Conservation (phyloP, 768 basidiomycete species). For the Panaeolus cyanescens region DNA sequence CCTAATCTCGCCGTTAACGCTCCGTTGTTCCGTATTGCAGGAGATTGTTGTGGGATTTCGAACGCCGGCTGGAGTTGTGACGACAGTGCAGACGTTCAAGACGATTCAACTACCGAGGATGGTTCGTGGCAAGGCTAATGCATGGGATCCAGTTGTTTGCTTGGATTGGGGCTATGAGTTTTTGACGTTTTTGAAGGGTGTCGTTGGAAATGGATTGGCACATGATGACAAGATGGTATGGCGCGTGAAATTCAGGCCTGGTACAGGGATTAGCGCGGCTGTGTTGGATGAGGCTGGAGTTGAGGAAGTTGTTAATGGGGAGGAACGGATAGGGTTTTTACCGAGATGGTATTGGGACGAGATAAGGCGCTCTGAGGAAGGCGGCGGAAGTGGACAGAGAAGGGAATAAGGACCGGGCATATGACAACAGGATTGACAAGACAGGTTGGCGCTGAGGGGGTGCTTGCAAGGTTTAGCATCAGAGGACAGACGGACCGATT, state of each 20-base stretch:
- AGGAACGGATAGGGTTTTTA: constrained; percentile 79
- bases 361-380: constrained; percentile 10
- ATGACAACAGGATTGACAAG: constrained; percentile 19
- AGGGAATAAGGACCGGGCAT: constrained; percentile 1
- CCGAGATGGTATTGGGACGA: constrained; percentile 72
- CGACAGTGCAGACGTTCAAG: constrained; percentile 69
- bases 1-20: constrained; percentile 11
- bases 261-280: constrained; percentile 52
- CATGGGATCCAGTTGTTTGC: constrained; percentile 79
- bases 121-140: constrained; percentile 70
- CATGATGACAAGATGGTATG: constrained; percentile 48
- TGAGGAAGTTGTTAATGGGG: constrained; percentile 61
- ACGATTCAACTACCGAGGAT: constrained; percentile 80
- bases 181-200: constrained; percentile 52
- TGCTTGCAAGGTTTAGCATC: constrained; percentile 11
- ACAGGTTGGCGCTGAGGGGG: constrained; percentile 15
- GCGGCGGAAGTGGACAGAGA: background rate
- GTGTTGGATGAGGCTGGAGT: constrained; percentile 50
- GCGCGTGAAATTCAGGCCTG: constrained; percentile 69
- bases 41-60: constrained; percentile 89
- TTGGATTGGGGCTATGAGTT: constrained; percentile 74
- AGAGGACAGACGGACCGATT: constrained; percentile 22
- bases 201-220: constrained; percentile 23
- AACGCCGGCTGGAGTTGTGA: constrained; percentile 69
- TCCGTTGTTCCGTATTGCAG: constrained; percentile 35